Conservation (phyloP, 2,329 filamentous ascomycete genomes). For the Claviceps fusiformis region DNA sequence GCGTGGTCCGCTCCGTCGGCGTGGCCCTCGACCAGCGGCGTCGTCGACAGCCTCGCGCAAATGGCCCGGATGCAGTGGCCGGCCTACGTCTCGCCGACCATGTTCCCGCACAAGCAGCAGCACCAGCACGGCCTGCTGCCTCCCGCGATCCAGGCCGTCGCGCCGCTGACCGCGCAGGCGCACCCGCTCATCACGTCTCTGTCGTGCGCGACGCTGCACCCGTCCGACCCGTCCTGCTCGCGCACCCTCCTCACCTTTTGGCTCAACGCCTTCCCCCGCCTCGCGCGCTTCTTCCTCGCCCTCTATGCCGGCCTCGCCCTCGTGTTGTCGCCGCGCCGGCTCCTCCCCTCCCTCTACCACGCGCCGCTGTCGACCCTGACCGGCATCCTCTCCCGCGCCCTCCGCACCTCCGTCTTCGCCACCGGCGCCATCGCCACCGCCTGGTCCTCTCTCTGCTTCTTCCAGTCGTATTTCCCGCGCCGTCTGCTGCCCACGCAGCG, state of each 20-base stretch:
- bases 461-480: constrained; percentile 66
- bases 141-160: constrained; percentile 49
- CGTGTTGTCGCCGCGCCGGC: constrained; percentile 37
- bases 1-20: constrained; percentile 50
- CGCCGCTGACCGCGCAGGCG: constrained; percentile 67
- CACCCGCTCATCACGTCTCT: constrained; percentile 77
- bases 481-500: constrained; percentile 65
- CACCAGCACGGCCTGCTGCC: constrained; percentile 37
- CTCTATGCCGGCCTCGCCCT: constrained; percentile 57
- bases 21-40: constrained; percentile 65
- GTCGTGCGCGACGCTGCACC: constrained; percentile 82
- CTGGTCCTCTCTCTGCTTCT: constrained; percentile 84
- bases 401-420: constrained; percentile 59
- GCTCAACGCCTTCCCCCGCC: constrained; percentile 65
- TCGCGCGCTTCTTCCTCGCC: constrained; percentile 65
- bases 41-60: constrained; percentile 67
- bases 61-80: constrained; percentile 80
- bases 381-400: constrained; percentile 50
- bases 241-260: constrained; percentile 81
- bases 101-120: constrained; percentile 57
- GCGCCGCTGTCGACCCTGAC: constrained; percentile 56
- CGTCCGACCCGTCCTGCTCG: constrained; percentile 72
- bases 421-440: constrained; percentile 73
- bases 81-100: constrained; percentile 70
- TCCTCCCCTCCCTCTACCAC: constrained; percentile 49